A percentile compares a stretch with the other conserved stretches of the same genome.
Conservation (phyloP, 1,284 basidiomycete species). For the Mycosarcoma mackinlayi region DNA sequence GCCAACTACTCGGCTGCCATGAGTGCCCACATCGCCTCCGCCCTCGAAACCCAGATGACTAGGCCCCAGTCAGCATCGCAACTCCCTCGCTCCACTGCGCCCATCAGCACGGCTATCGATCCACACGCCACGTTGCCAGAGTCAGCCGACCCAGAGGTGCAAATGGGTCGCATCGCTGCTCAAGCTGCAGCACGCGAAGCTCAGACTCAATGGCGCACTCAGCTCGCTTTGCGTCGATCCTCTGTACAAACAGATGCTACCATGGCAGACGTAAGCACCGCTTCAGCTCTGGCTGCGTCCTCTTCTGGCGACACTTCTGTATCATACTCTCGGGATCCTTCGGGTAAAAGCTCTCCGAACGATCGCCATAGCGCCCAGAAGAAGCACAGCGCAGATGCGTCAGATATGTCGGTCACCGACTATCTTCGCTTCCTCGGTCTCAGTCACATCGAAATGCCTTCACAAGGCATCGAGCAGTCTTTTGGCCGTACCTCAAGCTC, state of each 20-base stretch:
- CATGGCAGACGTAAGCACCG: neutral
- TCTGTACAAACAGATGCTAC: slow-evolving; percentile 14
- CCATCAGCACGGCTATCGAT: slow-evolving; percentile 28
- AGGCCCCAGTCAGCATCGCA: slow-evolving; percentile 5
- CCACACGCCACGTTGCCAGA: slow-evolving; percentile 7
- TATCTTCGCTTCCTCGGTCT: slow-evolving; percentile 51
- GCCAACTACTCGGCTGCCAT: slow-evolving; percentile 55
- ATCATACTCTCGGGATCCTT: neutral
- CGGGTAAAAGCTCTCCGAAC: too few species aligned
- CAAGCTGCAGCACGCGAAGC: slow-evolving; percentile 52
- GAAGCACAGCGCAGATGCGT: neutral
- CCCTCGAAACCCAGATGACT: slow-evolving; percentile 30
- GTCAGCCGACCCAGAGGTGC: slow-evolving; percentile 21
- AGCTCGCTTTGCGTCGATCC: slow-evolving; percentile 36
- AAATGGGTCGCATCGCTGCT: slow-evolving; percentile 52
- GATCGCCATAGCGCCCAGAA: neutral
- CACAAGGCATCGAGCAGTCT: slow-evolving; percentile 41
- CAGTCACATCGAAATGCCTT: slow-evolving; percentile 50
- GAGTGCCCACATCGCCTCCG: slow-evolving; percentile 46
- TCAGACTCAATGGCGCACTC: slow-evolving; percentile 50
- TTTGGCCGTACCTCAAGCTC: slow-evolving; percentile 29
- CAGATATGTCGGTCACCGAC: slow-evolving; percentile 31
- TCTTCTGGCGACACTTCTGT: neutral
- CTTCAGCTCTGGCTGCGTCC: neutral
- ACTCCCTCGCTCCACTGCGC: neutral